Conservation (phyloP, 176 grass and related monocot species). For the Miscanthus lutarioriparius region DNA sequence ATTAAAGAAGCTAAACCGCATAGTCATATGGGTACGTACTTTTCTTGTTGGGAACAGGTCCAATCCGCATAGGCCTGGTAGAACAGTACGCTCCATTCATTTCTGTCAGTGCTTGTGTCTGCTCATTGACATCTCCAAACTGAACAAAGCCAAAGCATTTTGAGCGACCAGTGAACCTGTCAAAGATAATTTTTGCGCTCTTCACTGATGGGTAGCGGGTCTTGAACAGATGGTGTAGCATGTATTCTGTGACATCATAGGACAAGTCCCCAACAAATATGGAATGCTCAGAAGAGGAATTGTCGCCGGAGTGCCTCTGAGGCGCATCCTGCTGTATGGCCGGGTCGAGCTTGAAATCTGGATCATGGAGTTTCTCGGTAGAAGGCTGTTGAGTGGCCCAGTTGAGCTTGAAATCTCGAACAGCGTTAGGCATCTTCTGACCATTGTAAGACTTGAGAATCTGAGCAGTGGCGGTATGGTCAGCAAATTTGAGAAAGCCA, state of each 20-base stretch:
- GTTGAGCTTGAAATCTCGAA: conserved; percentile 54
- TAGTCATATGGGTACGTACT: conserved; percentile 27
- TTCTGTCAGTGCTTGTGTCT: conserved; percentile 67
- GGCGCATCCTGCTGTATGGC: neutral
- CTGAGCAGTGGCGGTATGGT: conserved; percentile 37
- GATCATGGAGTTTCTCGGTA: conserved; percentile 26
- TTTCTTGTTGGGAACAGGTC: conserved; percentile 57
- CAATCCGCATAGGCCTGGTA: conserved; percentile 69
- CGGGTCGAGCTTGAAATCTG: neutral
- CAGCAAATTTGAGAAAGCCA: conserved; percentile 64
- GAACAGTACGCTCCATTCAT: conserved; percentile 89
- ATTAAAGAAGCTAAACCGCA: neutral
- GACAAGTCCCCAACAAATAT: conserved; percentile 70
- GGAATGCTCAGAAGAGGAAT: conserved; percentile 33
- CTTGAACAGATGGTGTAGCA: conserved; percentile 73
- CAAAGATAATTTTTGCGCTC: conserved; percentile 58
- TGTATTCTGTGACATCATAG: conserved; percentile 66
- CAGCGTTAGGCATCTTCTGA: conserved; percentile 69
- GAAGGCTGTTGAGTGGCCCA: conserved; percentile 35
- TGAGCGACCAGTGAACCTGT: conserved; percentile 46
- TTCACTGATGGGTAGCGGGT: conserved; percentile 64
- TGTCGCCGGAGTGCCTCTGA: neutral
- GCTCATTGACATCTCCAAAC: conserved; percentile 74
- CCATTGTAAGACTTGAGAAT: conserved; percentile 67
- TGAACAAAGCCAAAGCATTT: conserved; percentile 79